A percentile compares a stretch with the other conserved stretches of the same genome.
Conservation (phyloP, 148 eudicot species). For the Salicornia ramosissima region DNA sequence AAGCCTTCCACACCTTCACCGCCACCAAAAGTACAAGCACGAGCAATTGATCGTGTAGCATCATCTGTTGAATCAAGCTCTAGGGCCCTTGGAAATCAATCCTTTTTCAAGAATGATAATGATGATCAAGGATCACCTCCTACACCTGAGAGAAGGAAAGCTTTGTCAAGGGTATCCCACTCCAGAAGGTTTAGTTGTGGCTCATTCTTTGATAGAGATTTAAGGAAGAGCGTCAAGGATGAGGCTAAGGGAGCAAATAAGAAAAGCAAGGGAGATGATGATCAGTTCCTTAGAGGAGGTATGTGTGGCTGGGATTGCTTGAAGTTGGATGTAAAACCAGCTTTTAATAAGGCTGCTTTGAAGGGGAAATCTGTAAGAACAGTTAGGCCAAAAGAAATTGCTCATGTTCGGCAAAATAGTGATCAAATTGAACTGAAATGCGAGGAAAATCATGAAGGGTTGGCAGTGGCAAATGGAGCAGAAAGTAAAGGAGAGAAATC, state of each 20-base stretch:
- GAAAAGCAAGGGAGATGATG: slow-evolving; percentile 30
- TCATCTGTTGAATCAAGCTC: slow-evolving; percentile 26
- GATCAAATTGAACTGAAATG: slow-evolving; percentile 16
- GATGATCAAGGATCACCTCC: slow-evolving; percentile 22
- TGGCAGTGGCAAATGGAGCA: not conserved
- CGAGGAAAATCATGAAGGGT: slow-evolving; percentile 5
- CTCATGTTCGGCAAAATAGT: slow-evolving; percentile 14
- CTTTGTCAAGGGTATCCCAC: slow-evolving; percentile 28
- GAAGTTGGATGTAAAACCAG: slow-evolving; percentile 37
- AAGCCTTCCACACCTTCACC: slow-evolving; percentile 23
- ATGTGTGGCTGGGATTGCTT: slow-evolving; percentile 36
- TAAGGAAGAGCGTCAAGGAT: slow-evolving; percentile 30
- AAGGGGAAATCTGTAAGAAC: slow-evolving; percentile 90
- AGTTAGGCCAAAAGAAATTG: slow-evolving; percentile 39
- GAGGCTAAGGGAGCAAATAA: slow-evolving; percentile 25
- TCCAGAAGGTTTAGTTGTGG: slow-evolving; percentile 41
- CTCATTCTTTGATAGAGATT: slow-evolving; percentile 38
- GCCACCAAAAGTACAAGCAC: slow-evolving; percentile 21
- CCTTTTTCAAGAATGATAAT: slow-evolving; percentile 10
- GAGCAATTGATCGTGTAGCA: slow-evolving; percentile 9
- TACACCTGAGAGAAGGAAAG: slow-evolving; percentile 21
- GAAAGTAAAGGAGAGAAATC: slow-evolving; percentile 25
- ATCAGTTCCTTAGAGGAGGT: slow-evolving; percentile 22
- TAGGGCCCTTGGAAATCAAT: slow-evolving; percentile 15
- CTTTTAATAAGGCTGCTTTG: slow-evolving; percentile 30